A percentile compares a stretch with the other conserved stretches of the same genome.
These are phyloP conservation scores for Aspergillus persii DNA, from an alignment of 2,329 filamentous ascomycete species.

Conservation along the genomic window DNA sequence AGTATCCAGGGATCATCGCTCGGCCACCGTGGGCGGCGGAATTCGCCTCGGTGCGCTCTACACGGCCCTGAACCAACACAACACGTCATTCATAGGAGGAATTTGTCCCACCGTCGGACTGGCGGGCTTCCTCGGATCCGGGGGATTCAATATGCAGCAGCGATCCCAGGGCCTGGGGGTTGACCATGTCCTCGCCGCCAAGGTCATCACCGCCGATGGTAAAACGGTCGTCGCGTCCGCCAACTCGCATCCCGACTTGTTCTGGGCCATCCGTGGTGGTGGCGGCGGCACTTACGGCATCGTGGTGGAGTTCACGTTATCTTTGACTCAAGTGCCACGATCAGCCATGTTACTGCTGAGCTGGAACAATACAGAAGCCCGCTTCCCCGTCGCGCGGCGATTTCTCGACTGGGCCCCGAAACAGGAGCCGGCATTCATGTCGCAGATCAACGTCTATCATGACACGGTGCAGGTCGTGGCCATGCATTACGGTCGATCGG, in stretches of 20 bases:
- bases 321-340: background rate
- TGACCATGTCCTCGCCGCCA: background rate
- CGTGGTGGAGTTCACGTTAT: background rate
- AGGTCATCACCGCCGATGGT: background rate
- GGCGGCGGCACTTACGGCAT: background rate
- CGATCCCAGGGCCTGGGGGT: background rate
- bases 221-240: background rate
- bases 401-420: constrained; percentile 1
- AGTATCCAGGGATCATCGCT: background rate
- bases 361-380: background rate
- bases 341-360: background rate
- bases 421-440: background rate
- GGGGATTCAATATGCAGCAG: constrained; percentile 2
- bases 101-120: constrained; percentile 1
- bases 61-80: background rate
- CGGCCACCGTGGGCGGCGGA: background rate
- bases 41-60: background rate
- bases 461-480: background rate
- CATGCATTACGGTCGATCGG: background rate
- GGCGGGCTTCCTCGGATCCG: background rate
- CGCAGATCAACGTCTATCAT: background rate
- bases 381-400: background rate
- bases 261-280: constrained; percentile 1
- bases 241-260: background rate
- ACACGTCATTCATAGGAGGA: background rate